Evolutionary conservation across 805 yeast species (phyloP).

Genomic region (Candida xiaguanensis): DNA sequence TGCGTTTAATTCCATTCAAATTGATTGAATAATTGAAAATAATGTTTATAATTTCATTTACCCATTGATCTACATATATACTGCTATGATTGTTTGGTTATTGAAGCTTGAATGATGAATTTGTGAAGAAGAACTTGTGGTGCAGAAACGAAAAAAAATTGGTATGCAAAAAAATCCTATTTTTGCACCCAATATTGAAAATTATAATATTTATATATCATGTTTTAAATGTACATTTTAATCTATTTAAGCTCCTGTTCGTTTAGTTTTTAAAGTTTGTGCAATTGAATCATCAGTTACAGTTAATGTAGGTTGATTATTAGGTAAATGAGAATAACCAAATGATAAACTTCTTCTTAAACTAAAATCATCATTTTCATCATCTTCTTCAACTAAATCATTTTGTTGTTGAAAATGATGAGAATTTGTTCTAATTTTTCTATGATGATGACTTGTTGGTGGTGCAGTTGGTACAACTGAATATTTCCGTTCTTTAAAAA

Average conservation of each 20-base stretch:
- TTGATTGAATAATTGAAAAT: too few species aligned
- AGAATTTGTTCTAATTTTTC: constrained; percentile 2
- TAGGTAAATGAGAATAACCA: constrained; percentile 5
- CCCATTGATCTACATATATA: too few species aligned
- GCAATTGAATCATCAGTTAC: constrained; percentile 5
- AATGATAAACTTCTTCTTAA: constrained; percentile 22
- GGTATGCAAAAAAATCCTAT: too few species aligned
- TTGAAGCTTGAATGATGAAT: too few species aligned
- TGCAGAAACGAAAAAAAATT: too few species aligned
- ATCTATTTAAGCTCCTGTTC: neutral
- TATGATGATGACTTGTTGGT: constrained; percentile 19
- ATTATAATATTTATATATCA: too few species aligned
- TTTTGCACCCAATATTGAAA: too few species aligned
- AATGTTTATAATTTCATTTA: too few species aligned
- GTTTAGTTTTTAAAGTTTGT: constrained; percentile 3
- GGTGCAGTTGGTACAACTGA: constrained; percentile 80
- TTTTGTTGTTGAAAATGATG: neutral
- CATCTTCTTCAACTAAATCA: constrained; percentile 1
- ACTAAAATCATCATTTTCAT: constrained; percentile 17
- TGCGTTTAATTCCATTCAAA: too few species aligned
- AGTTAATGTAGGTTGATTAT: constrained; percentile 3
- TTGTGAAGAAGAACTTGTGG: too few species aligned
- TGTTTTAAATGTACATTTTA: neutral
- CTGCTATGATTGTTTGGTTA: too few species aligned
- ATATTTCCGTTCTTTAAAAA: constrained; percentile 63